These are phyloP conservation scores for Vitis hybrid DNA, from an alignment of 177 flowering plant species.

Conservation along the genomic window DNA sequence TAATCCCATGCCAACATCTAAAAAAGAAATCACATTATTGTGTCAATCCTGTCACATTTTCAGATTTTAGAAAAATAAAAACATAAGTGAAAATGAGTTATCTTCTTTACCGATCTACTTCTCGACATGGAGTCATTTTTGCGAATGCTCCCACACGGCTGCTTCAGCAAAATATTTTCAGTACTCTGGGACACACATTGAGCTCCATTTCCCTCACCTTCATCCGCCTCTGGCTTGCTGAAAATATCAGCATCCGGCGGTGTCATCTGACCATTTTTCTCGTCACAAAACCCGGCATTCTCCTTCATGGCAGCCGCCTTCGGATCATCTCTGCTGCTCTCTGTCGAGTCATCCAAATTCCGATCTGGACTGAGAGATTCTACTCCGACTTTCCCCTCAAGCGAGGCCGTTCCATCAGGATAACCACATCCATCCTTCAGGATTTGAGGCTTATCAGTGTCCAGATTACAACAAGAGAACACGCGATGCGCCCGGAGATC, in stretches of 20 bases:
- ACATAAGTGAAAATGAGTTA: not conserved
- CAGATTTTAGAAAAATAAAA: not conserved
- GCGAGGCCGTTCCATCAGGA: not conserved
- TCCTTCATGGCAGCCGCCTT: not conserved
- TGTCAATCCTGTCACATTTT: not conserved
- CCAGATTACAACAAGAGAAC: slow-evolving; percentile 24
- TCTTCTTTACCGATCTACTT: slow-evolving; percentile 11
- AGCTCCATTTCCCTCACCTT: not conserved
- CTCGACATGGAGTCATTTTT: not conserved
- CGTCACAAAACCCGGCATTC: slow-evolving; percentile 2
- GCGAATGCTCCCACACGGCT: not conserved
- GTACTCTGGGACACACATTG: not conserved
- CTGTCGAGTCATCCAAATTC: not conserved
- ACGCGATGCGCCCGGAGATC: slow-evolving; percentile 56
- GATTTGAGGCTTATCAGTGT: too few species aligned
- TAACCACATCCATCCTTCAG: not conserved
- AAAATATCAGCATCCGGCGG: slow-evolving; percentile 25
- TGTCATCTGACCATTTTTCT: slow-evolving; percentile 14
- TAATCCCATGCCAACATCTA: not conserved
- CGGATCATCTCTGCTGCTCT: not conserved
- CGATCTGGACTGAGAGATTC: not conserved
- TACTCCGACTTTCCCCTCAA: not conserved
- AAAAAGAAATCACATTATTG: not conserved
- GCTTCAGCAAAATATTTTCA: not conserved
- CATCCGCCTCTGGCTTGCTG: slow-evolving; percentile 5